Evolutionary conservation across 495 filamentous ascomycete species (phyloP), one percentile per base, ranked within the genome.

Genomic region (Thermothielavioides terrestris): DNA sequence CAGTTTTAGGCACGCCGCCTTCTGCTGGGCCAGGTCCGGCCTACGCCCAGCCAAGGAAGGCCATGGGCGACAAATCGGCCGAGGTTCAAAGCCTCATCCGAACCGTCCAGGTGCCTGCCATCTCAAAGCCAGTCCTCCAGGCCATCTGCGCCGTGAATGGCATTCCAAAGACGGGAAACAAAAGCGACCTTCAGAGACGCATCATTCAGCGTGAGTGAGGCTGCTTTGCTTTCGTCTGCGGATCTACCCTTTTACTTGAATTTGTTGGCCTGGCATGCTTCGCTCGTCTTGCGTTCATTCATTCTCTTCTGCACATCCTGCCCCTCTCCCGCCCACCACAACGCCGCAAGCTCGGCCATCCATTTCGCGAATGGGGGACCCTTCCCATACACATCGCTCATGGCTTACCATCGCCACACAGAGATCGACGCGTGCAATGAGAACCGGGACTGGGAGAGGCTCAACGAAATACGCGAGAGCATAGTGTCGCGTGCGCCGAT

Each of bases 91-190:
- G 56, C 31, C 64, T 76, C 27, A 56, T 60, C 25, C 51, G 58
- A 21, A 56, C 53, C 22, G 36, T 72, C 34, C 55, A 60, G 37
- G 60, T 50, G 17, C 56, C 56, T 6, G 60, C 65, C 2, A 50
- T 73, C 25, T 75, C 85, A 52, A 90, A 90, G 64, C 75, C 74
- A 25, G 77, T 84, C 43, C 77, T 98, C 32, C 86, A 88, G 51
- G 64, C 69, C 14, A 83, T 96, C 55, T 79, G 89, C 56, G 78
- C 76, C 34, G 68, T 70, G 47, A 84, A 91, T 62, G 76, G 79
- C 23, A 73, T 91, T 15, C 70, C 75, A 28, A 81, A 86, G 32
- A 85, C 79, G 23, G 92, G 92, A 8, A 80, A 88, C 51, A 98
- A 98, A 69, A 73, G 79, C 23, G 74, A 83, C 17, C 68, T 97